phyloP scores from a whole-genome alignment of 2,329 filamentous ascomycete genomes.

The Colletotrichum abscissum region DNA sequence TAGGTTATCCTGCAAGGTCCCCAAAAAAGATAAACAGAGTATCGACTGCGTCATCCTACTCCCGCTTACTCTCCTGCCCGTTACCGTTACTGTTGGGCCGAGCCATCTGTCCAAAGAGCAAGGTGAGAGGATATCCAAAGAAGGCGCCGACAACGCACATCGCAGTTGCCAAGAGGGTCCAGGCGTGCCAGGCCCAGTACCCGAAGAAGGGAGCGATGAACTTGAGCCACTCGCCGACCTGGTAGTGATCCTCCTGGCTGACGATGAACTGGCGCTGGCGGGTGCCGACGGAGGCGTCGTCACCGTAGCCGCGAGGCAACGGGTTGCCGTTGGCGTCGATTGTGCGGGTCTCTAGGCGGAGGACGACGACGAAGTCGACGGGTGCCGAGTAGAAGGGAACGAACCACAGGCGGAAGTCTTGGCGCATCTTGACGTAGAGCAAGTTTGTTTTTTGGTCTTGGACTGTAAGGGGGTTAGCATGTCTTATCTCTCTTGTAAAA shows the following conservation, averaged over 20 bases:
- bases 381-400: constrained; percentile 79
- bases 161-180: constrained; percentile 73
- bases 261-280: constrained; percentile 81
- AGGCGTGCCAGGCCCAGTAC: constrained; percentile 62
- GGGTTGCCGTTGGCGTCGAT: constrained; percentile 41
- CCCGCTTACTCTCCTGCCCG: constrained; percentile 16
- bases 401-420: constrained; percentile 82
- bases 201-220: constrained; percentile 75
- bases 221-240: constrained; percentile 78
- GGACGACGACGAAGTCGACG: constrained; percentile 75
- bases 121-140: constrained; percentile 28
- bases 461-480: constrained; percentile 18
- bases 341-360: constrained; percentile 66
- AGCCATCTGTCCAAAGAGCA: constrained; percentile 12
- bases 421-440: constrained; percentile 80
- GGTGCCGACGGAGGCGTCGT: constrained; percentile 38
- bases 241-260: constrained; percentile 85
- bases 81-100: neutral
- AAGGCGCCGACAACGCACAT: constrained; percentile 69
- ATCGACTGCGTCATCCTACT: neutral
- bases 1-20: no score
- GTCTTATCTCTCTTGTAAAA: no score
- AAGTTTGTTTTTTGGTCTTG: constrained; percentile 45
- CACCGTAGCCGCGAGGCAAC: constrained; percentile 31
- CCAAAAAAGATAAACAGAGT: neutral